Percentiles rank a stretch among this genome's conserved stretches.
phyloP scores from a whole-genome alignment of 345 rosid genomes.

The Hibiscus tridactylites region DNA sequence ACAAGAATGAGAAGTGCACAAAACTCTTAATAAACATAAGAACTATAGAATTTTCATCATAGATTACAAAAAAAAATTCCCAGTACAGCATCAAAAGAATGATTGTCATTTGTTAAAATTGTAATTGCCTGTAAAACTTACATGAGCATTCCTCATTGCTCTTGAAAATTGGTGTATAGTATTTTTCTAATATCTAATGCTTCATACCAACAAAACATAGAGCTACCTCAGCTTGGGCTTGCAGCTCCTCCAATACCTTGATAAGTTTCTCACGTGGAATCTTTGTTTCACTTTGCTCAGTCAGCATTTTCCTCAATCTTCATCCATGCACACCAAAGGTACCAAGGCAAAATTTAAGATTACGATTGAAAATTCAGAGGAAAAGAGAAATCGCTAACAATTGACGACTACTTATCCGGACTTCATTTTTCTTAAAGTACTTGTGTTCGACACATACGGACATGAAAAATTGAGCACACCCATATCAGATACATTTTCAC shows the following conservation, averaged over 20 bases:
- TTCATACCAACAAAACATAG: not conserved
- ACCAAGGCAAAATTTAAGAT: slow-evolving; percentile 1
- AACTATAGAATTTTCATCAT: not conserved
- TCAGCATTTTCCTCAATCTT: slow-evolving; percentile 75
- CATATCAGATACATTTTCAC: too few species aligned
- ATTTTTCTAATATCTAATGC: not conserved
- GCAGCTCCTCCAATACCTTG: slow-evolving; percentile 66
- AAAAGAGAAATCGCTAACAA: not conserved
- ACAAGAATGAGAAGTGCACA: not conserved
- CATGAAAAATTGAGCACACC: too few species aligned
- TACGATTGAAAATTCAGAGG: not conserved
- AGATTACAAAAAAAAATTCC: not conserved
- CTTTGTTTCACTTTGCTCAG: slow-evolving; percentile 36
- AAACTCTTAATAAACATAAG: not conserved
- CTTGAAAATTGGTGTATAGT: not conserved
- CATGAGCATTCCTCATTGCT: not conserved
- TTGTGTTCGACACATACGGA: too few species aligned
- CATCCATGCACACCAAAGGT: slow-evolving; percentile 14
- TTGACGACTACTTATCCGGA: too few species aligned
- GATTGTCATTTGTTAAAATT: not conserved
- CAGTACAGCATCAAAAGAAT: not conserved
- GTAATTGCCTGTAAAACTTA: not conserved
- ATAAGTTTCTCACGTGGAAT: slow-evolving; percentile 56
- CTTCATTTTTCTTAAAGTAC: too few species aligned
- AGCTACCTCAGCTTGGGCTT: not conserved